Conservation (phyloP, 805 yeast species). For the Saitoella complicata region DNA sequence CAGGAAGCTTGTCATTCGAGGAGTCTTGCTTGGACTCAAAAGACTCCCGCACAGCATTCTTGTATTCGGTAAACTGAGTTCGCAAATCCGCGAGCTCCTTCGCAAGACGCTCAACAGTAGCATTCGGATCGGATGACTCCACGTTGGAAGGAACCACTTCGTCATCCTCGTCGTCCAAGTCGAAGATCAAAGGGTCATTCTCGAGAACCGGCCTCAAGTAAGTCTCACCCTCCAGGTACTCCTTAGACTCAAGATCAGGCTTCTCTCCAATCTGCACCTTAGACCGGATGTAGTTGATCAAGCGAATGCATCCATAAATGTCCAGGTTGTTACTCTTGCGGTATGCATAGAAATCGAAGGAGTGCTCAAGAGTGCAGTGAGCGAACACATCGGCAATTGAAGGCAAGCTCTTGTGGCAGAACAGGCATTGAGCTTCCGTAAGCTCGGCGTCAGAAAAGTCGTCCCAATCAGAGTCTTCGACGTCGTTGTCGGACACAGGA, state of each 20-base stretch:
- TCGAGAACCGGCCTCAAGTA: slow-evolving; percentile 15
- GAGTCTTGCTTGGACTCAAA: neutral
- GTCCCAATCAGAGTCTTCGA: too few species aligned
- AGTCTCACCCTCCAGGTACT: slow-evolving; percentile 12
- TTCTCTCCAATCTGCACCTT: slow-evolving; percentile 7
- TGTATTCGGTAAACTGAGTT: slow-evolving; percentile 10
- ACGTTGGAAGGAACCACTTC: slow-evolving; percentile 7
- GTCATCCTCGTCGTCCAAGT: slow-evolving; percentile 14
- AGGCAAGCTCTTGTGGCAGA: too few species aligned
- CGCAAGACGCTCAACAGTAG: slow-evolving; percentile 4
- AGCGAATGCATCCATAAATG: slow-evolving; percentile 16
- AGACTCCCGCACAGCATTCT: slow-evolving; percentile 4
- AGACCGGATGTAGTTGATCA: slow-evolving; percentile 16
- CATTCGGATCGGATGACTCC: slow-evolving; percentile 3
- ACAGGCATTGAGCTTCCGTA: too few species aligned
- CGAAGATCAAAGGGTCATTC: slow-evolving; percentile 16
- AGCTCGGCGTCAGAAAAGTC: too few species aligned
- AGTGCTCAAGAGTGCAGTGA: neutral
- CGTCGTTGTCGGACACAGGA: too few species aligned
- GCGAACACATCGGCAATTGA: too few species aligned
- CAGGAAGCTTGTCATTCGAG: neutral
- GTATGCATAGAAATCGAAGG: neutral
- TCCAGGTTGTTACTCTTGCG: slow-evolving; percentile 8
- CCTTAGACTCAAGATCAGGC: slow-evolving; percentile 4
- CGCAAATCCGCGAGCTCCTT: slow-evolving; percentile 6